Evolutionary conservation across 768 basidiomycete genomes (phyloP).

Genomic region (Suillus plorans): DNA sequence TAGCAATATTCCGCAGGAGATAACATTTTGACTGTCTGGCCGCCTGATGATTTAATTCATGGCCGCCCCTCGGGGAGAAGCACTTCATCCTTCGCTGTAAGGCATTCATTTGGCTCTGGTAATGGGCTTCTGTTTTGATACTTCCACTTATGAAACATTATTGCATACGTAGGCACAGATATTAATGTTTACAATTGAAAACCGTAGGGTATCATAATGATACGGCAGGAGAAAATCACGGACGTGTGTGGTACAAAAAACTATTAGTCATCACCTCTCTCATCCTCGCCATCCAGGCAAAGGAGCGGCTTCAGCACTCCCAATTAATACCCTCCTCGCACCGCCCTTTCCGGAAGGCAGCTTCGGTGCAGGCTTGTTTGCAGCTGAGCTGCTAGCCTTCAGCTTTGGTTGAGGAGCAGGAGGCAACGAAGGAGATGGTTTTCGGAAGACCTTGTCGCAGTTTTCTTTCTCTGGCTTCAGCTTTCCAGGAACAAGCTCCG

Average conservation of each 20-base stretch:
- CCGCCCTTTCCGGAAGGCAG: slow-evolving; percentile 43
- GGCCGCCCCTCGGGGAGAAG: neutral
- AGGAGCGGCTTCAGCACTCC: slow-evolving; percentile 61
- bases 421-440: slow-evolving; percentile 23
- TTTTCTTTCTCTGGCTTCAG: slow-evolving; percentile 38
- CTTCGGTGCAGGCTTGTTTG: slow-evolving; percentile 25
- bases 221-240: slow-evolving; percentile 6
- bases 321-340: slow-evolving; percentile 65
- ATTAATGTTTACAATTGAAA: slow-evolving; percentile 1
- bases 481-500: slow-evolving; percentile 24
- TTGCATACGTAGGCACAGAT: neutral
- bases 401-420: slow-evolving; percentile 17
- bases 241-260: slow-evolving; percentile 7
- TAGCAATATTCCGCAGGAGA: neutral
- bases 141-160: neutral
- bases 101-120: neutral
- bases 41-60: neutral
- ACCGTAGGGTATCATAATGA: neutral
- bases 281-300: slow-evolving; percentile 51
- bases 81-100: neutral
- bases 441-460: slow-evolving; percentile 33
- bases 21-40: neutral
- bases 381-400: neutral
- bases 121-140: neutral
- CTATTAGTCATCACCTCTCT: slow-evolving; percentile 3